Evolutionary conservation across 495 filamentous ascomycete genomes (phyloP).

Genomic region (Penicillium soppii): DNA sequence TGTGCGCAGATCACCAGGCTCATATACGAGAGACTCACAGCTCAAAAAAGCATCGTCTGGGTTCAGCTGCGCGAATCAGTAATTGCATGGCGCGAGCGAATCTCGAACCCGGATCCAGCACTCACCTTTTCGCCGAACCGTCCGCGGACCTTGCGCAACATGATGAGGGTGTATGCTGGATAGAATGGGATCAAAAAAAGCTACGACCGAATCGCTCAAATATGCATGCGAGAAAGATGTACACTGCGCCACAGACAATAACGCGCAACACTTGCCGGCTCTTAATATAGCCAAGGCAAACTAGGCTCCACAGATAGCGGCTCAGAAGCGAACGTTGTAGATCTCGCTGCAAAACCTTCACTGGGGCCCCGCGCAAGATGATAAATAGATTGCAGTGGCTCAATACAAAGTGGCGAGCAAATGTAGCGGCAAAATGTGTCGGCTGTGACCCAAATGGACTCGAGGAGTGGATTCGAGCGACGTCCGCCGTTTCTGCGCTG

Average conservation of each 20-base stretch:
- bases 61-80: conserved; percentile 46
- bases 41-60: conserved; percentile 73
- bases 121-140: conserved; percentile 44
- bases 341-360: conserved; percentile 3
- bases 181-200: background rate
- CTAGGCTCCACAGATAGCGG: conserved; percentile 4
- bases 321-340: background rate
- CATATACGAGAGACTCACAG: conserved; percentile 49
- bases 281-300: background rate
- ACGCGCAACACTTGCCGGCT: background rate
- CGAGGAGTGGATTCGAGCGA: conserved; percentile 1
- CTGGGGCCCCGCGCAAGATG: background rate
- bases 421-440: background rate
- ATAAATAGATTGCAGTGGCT: background rate
- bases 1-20: background rate
- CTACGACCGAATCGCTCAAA: background rate
- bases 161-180: conserved; percentile 19
- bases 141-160: conserved; percentile 45
- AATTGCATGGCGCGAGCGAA: background rate
- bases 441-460: conserved; percentile 10
- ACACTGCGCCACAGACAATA: conserved; percentile 2
- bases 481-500: conserved; percentile 17
- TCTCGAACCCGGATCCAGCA: background rate
- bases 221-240: background rate
- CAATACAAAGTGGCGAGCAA: conserved; percentile 1